Evolutionary conservation across 306 rosid genomes (phyloP), one percentile per base, ranked within the genome.

Genomic region (Acacia crassicarpa): DNA sequence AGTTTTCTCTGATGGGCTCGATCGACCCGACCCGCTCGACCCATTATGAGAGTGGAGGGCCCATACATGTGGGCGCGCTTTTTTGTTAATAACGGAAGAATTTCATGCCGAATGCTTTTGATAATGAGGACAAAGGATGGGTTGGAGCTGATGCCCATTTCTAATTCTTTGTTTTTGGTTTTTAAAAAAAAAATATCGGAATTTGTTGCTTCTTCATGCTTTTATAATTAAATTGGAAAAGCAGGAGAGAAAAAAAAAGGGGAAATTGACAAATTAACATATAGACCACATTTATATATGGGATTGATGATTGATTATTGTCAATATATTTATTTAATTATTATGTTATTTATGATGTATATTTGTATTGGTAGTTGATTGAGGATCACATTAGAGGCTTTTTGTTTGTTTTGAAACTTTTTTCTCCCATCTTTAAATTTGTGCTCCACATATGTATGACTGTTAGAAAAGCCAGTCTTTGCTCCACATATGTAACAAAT

Each of bases 1-100:
- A 85, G 93, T 81, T 85, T 66, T 23, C 0, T 81, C 43, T 93
- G 73, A 93, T 6, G 10, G 58, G 27, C 8, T 12, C 35, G 78
- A 70, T 8, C 35, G 78, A 70, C 48, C 53, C 53, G 13, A 12
- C 30, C 74, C 74, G 43, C 2, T 53, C 0, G 23, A 53, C 59
- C 59, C 23, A 54, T 23, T 3, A 6, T 44, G 56, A 44, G 19
- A 68, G 14, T 8, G n/a, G 44, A n/a, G n/a, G 58, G n/a, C 46
- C 46, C 46, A 44, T 44, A 44, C 19, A 6, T 7, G 3, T 27
- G 3, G 66, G 48, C 13, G 78, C 48, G 78, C 66, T 9, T 49
- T 20, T 70, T 15, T 43, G 35, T 70, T 14, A 13, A 3, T 8
- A 25, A 71, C 5, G n/a, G 53, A 69, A 41, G 15, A n/a, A n/a